These are phyloP conservation scores for Botrytis aclada DNA, from an alignment of 2,329 filamentous ascomycete species.

Conservation along the genomic window DNA sequence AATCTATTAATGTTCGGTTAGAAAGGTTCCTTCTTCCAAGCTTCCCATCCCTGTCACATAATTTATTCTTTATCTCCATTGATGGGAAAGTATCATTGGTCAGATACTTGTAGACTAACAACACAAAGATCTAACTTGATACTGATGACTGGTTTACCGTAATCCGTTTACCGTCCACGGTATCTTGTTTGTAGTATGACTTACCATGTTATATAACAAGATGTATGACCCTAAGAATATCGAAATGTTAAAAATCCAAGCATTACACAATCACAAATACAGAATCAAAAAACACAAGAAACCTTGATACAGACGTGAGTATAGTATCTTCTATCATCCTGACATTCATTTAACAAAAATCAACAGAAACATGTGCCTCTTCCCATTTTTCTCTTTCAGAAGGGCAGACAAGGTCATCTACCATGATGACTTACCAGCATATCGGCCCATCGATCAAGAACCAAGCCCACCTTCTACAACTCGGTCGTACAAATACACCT, in stretches of 20 bases:
- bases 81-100: too few relatives aligned
- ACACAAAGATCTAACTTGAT: not conserved
- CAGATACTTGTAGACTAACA: too few relatives aligned
- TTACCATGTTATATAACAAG: not conserved
- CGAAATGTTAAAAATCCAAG: not conserved
- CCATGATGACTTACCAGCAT: not conserved
- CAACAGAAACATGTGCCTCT: not conserved
- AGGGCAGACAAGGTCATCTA: not conserved
- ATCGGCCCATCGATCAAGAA: not conserved
- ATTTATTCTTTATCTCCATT: too few relatives aligned
- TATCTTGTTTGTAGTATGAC: not conserved
- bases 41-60: not conserved
- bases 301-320: not conserved
- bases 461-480: not conserved
- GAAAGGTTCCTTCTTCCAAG: not conserved
- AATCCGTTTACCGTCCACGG: not conserved
- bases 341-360: not conserved
- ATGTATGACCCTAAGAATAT: not conserved
- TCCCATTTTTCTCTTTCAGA: not conserved
- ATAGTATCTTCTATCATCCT: not conserved
- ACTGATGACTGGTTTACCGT: not conserved
- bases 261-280: not conserved
- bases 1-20: not conserved
- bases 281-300: not conserved
- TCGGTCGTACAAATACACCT: not conserved